These are phyloP conservation scores for Phytophthora colocasiae DNA, from an alignment of 352 stramenopile genomes.

Conservation along the genomic window DNA sequence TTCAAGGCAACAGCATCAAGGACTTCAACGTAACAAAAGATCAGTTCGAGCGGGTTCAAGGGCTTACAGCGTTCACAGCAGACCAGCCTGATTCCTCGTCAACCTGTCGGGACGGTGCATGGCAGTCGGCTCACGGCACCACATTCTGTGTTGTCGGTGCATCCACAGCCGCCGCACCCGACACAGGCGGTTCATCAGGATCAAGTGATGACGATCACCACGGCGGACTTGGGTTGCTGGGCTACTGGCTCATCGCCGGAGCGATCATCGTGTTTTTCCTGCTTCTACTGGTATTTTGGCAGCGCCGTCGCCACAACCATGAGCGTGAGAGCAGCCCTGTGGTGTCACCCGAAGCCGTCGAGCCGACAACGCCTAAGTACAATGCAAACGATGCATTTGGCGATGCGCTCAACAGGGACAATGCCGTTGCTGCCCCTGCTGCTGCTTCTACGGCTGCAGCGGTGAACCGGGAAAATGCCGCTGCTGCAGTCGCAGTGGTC, in stretches of 20 bases:
- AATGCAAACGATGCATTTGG: conserved; percentile 28
- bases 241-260: conserved; percentile 45
- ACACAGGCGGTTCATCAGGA: conserved; percentile 26
- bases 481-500: background rate
- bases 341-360: conserved; percentile 30
- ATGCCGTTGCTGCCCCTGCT: background rate
- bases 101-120: conserved; percentile 36
- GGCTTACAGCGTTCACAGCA: conserved; percentile 37
- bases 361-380: conserved; percentile 33
- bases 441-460: background rate
- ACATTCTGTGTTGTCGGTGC: conserved; percentile 50
- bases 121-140: conserved; percentile 40
- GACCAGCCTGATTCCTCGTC: conserved; percentile 30
- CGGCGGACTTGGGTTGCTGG: conserved; percentile 22
- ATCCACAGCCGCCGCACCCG: conserved; percentile 27
- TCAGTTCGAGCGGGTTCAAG: conserved; percentile 39
- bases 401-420: conserved; percentile 24
- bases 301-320: conserved; percentile 34
- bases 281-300: conserved; percentile 40
- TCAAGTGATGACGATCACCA: conserved; percentile 18
- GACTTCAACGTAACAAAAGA: conserved; percentile 48
- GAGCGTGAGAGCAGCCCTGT: conserved; percentile 32
- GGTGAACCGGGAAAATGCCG: conserved; percentile 14
- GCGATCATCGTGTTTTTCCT: conserved; percentile 43
- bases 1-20: conserved; percentile 41